These are phyloP conservation scores for Vigna angularis DNA, from an alignment of 306 rosid species.

Conservation along the genomic window DNA sequence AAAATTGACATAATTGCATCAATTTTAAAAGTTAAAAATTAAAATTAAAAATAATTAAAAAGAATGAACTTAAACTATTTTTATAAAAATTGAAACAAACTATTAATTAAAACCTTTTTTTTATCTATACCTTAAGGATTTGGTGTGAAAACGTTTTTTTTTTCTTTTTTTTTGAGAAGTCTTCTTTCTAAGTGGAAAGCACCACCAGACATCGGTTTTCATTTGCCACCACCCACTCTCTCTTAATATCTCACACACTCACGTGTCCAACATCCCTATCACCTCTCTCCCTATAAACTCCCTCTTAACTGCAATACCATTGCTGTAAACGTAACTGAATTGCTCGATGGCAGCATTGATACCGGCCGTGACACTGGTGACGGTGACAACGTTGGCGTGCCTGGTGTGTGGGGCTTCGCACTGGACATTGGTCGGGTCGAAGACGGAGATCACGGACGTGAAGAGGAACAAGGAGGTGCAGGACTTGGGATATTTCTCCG, in stretches of 20 bases:
- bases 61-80: no score
- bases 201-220: not conserved
- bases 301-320: not conserved
- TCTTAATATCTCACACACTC: no score
- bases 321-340: not conserved
- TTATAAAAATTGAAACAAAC: no score
- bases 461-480: conserved; percentile 68
- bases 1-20: no score
- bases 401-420: conserved; percentile 1
- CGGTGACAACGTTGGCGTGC: not conserved
- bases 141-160: no score
- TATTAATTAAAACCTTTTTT: no score
- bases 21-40: no score
- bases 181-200: no score
- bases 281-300: not conserved
- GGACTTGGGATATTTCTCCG: conserved; percentile 71
- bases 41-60: no score
- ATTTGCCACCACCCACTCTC: not conserved
- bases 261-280: not conserved
- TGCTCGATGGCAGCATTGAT: conserved; percentile 17
- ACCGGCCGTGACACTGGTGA: conserved; percentile 25
- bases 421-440: conserved; percentile 52
- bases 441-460: conserved; percentile 56
- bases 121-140: no score
- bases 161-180: no score